Conservation (phyloP, 2,329 filamentous ascomycete species). For the Sporothrix variecibatus region DNA sequence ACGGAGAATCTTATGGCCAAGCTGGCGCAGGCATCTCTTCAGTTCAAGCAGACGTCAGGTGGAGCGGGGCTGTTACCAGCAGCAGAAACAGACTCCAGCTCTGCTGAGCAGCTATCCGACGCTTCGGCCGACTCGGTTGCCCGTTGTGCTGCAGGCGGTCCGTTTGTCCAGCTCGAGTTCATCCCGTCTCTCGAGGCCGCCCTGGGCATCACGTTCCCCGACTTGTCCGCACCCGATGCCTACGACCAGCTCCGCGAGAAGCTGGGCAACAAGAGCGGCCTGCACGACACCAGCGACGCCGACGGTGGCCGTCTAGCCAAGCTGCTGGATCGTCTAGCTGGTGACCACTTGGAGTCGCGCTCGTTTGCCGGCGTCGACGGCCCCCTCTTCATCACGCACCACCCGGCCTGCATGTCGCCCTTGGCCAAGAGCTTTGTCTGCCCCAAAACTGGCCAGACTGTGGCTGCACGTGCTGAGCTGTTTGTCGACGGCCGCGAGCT, state of each 20-base stretch:
- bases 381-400: slow-evolving; percentile 85
- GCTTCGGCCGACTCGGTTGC: not conserved
- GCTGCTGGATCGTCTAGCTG: slow-evolving; percentile 79
- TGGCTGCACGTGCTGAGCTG: slow-evolving; percentile 81
- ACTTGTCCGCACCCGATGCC: slow-evolving; percentile 59
- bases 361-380: slow-evolving; percentile 40
- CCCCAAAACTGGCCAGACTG: slow-evolving; percentile 65
- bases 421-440: slow-evolving; percentile 84
- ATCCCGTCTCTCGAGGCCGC: slow-evolving; percentile 73
- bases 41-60: slow-evolving; percentile 35
- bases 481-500: slow-evolving; percentile 80
- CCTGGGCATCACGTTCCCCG: slow-evolving; percentile 66
- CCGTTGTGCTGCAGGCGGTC: slow-evolving; percentile 32
- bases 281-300: slow-evolving; percentile 58
- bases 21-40: slow-evolving; percentile 48
- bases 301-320: slow-evolving; percentile 62
- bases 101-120: not conserved
- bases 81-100: not conserved
- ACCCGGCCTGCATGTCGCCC: slow-evolving; percentile 87
- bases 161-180: slow-evolving; percentile 75
- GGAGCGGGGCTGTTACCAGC: not conserved
- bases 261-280: slow-evolving; percentile 32
- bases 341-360: slow-evolving; percentile 71
- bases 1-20: slow-evolving; percentile 71
- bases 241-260: slow-evolving; percentile 56